These are phyloP conservation scores for Massarina eburnea DNA, from an alignment of 2,329 filamentous ascomycete genomes.

Conservation along the genomic window DNA sequence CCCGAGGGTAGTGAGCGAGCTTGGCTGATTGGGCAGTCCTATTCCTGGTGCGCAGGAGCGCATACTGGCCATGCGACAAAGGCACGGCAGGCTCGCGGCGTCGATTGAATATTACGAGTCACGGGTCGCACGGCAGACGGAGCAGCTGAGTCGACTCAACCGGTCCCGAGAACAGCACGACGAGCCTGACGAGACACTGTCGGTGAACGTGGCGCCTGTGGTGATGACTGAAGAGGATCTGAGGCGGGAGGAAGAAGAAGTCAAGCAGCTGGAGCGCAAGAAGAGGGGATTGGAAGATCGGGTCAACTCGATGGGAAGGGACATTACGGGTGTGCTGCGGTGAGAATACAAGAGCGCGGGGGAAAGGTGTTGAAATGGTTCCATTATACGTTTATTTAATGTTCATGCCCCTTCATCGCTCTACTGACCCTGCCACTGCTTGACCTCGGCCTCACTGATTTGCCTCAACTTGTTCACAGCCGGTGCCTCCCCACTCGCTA, in stretches of 20 bases:
- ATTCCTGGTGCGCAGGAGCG: constrained; percentile 76
- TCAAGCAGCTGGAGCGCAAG: constrained; percentile 63
- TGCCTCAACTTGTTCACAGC: constrained; percentile 76
- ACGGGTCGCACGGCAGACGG: constrained; percentile 74
- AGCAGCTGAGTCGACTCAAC: constrained; percentile 73
- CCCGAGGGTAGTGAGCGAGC: background rate
- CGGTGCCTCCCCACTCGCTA: constrained; percentile 70
- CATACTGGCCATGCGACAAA: constrained; percentile 70
- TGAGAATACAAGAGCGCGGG: too few relatives aligned
- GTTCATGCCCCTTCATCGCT: too few relatives aligned
- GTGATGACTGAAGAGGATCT: constrained; percentile 69
- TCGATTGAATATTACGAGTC: constrained; percentile 81
- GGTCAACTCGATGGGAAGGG: constrained; percentile 68
- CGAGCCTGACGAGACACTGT: constrained; percentile 48
- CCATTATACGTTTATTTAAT: too few relatives aligned
- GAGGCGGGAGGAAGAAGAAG: constrained; percentile 68
- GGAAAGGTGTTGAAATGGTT: too few relatives aligned
- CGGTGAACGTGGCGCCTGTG: constrained; percentile 41
- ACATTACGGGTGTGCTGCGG: constrained; percentile 63
- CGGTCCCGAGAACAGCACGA: constrained; percentile 58
- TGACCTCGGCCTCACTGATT: constrained; percentile 56
- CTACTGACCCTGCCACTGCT: constrained; percentile 40
- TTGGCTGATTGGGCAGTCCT: constrained; percentile 52
- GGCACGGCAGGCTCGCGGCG: constrained; percentile 69
- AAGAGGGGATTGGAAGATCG: constrained; percentile 64